Evolutionary conservation across 768 basidiomycete genomes (phyloP), one percentile per base, ranked within the genome.

Genomic region (Russula brevipes): DNA sequence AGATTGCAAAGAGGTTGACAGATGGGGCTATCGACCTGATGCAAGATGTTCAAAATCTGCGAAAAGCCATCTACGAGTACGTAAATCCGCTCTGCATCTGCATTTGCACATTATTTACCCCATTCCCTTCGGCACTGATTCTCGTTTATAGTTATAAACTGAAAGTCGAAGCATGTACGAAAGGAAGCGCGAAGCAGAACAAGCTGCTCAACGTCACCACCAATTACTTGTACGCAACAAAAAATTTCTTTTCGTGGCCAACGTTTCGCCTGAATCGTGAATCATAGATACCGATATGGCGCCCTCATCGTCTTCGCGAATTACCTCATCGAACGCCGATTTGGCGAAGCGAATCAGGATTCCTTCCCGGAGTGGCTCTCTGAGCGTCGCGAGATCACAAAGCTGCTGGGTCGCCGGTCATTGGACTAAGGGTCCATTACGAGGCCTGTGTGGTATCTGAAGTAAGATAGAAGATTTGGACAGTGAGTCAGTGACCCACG

Each of bases 11-110:
- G 75, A 84, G 86, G 46, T 73, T 98, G 64, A 87, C 94, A 0
- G 96, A 98, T 73, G 78, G 84, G 30, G 93, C 89, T 2, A 86
- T 97, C 68, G 95, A 98, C 74, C 75, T 87, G 68, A 94, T 94
- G 91, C 89, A 91, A 75, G 94, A 95, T 66, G 95, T 99, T 0
- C 97, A 99, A 74, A 99, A 99, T 72, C 78, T 99, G 44, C 85
- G 97, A 41, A 92, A 91, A 73, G 93, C 97, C 0, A 88, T 99
- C 54, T 97, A 92, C 72, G 92, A 96, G 89, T 98, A 72, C 73
- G 89, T 77, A 51, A 0, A 30, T 12, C 16, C 16, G 5, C 31
- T 19, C 33, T 19, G 7, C 58, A 7, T 35, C 11, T 24, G n/a
- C n/a, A n/a, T 24, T 24, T n/a, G 9, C 11, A 4, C 35, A 24